phyloP scores from a whole-genome alignment of 1,139 yeast species.

The Pichia cactophila region DNA sequence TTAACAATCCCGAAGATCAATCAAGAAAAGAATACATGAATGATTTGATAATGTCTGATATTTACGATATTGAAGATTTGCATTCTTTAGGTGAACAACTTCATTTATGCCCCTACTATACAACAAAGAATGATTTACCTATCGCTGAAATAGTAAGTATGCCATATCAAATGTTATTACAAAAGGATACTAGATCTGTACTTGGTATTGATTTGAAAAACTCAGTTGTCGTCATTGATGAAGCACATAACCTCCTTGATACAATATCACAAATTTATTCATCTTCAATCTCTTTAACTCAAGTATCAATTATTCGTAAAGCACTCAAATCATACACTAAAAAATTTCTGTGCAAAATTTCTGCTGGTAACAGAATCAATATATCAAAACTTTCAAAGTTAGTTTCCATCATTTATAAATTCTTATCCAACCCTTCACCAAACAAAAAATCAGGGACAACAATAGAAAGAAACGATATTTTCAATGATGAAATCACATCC shows the following conservation, averaged over 20 bases:
- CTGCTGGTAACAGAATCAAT: conserved; percentile 68
- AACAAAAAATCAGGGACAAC: conserved; percentile 45
- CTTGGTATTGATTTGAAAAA: conserved; percentile 53
- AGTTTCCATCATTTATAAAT: conserved; percentile 44
- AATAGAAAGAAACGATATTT: conserved; percentile 45
- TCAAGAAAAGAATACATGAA: conserved; percentile 41
- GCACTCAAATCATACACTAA: conserved; percentile 48
- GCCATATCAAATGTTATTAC: conserved; percentile 78
- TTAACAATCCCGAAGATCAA: conserved; percentile 28
- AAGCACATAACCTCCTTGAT: conserved; percentile 85
- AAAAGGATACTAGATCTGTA: conserved; percentile 53
- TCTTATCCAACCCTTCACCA: conserved; percentile 31
- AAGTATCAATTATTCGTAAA: conserved; percentile 37
- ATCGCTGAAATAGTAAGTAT: conserved; percentile 69
- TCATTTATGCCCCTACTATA: conserved; percentile 76
- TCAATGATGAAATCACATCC: conserved; percentile 58
- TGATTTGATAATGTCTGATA: conserved; percentile 50
- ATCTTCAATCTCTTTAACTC: conserved; percentile 43
- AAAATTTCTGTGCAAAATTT: conserved; percentile 57
- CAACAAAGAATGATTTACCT: conserved; percentile 49
- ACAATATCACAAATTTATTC: conserved; percentile 69
- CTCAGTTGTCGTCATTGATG: conserved; percentile 77
- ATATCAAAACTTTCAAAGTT: conserved; percentile 57
- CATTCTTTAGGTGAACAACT: conserved; percentile 50
- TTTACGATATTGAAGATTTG: conserved; percentile 82